phyloP scores from a whole-genome alignment of 345 rosid species.

The Microcos paniculata region DNA sequence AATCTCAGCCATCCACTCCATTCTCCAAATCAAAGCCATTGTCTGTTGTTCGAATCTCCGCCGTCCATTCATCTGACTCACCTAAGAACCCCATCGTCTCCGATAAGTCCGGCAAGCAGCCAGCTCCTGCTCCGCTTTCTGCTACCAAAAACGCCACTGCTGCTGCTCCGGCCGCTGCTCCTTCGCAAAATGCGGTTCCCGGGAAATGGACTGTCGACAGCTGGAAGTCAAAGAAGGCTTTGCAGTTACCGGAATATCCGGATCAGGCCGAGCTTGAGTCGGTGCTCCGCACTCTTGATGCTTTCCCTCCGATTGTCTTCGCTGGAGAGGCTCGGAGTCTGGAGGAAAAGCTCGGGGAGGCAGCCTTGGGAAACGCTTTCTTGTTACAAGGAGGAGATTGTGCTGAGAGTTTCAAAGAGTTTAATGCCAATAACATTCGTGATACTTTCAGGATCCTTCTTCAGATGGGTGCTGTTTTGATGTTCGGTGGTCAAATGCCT shows the following conservation, averaged over 20 bases:
- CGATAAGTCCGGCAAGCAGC: constrained; percentile 21
- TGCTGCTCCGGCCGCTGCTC: neutral
- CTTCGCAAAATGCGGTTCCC: constrained; percentile 16
- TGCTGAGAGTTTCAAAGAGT: constrained; percentile 79
- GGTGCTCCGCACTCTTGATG: constrained; percentile 52
- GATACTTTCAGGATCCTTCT: constrained; percentile 69
- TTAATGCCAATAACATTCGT: constrained; percentile 68
- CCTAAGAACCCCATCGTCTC: constrained; percentile 32
- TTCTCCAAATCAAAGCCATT: constrained; percentile 19
- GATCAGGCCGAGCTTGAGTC: constrained; percentile 54
- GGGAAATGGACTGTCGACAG: constrained; percentile 53
- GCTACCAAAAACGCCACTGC: constrained; percentile 5
- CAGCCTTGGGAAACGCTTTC: constrained; percentile 72
- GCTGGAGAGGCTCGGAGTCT: constrained; percentile 54
- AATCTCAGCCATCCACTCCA: constrained; percentile 21
- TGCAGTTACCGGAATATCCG: constrained; percentile 65
- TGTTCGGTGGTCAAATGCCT: constrained; percentile 78
- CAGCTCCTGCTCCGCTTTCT: neutral
- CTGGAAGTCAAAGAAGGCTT: constrained; percentile 64
- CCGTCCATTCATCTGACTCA: constrained; percentile 58
- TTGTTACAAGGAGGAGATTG: constrained; percentile 74
- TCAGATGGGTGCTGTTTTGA: constrained; percentile 74
- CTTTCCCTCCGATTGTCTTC: constrained; percentile 64
- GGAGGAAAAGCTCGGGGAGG: constrained; percentile 35
- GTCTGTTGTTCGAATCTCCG: constrained; percentile 38